These are phyloP conservation scores for Rhododendron ferrugineum DNA, from an alignment of 148 eudicot genomes.

Conservation along the genomic window DNA sequence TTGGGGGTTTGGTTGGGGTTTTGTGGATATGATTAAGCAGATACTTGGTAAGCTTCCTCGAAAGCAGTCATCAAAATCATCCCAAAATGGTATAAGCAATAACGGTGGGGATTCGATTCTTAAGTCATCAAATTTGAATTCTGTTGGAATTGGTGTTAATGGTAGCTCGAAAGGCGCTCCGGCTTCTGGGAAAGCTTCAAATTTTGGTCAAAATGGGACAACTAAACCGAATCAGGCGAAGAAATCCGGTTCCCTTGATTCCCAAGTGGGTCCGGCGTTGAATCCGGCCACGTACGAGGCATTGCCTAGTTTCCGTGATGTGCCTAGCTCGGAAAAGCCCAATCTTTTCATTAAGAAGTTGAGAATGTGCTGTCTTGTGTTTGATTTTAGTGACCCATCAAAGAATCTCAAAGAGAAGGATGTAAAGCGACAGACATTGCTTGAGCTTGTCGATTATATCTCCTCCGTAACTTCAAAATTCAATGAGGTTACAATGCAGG, in stretches of 20 bases:
- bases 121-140: constrained; percentile 16
- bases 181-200: constrained; percentile 22
- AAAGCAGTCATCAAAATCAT: constrained; percentile 29
- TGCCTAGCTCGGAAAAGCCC: constrained; percentile 39
- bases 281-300: constrained; percentile 26
- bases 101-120: constrained; percentile 11
- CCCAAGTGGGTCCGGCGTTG: not conserved
- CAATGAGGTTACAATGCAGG: constrained; percentile 36
- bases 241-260: constrained; percentile 1
- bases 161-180: constrained; percentile 16
- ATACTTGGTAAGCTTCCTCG: constrained; percentile 40
- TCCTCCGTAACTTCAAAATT: constrained; percentile 35
- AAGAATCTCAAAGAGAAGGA: constrained; percentile 44
- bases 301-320: constrained; percentile 43
- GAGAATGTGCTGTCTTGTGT: constrained; percentile 38
- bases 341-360: constrained; percentile 37
- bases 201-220: not conserved
- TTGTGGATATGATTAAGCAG: constrained; percentile 41
- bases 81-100: constrained; percentile 17
- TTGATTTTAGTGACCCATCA: constrained; percentile 42
- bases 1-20: constrained; percentile 15
- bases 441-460: constrained; percentile 45
- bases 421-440: constrained; percentile 43
- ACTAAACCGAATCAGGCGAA: constrained; percentile 9
- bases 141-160: not conserved